Base-by-base conservation (phyloP, 345 rosid species). In the Psidium friedrichsthalianum region DNA sequence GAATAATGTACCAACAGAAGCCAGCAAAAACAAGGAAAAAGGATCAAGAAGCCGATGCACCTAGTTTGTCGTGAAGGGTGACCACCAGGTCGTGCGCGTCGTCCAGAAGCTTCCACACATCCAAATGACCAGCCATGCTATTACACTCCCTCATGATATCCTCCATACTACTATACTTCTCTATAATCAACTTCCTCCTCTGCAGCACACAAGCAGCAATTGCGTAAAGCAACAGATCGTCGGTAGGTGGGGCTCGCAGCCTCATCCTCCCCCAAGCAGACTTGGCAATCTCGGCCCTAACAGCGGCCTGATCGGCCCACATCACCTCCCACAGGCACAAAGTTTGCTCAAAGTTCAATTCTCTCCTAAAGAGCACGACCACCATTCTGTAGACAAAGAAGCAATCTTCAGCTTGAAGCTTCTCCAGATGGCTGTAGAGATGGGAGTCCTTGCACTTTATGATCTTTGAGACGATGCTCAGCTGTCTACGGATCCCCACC, bases 291-390 rank as follows among this genome's bases (percentile, higher is more conserved):
- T 97, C 98, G 0, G 93, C 94, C 55, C 95, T 90, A 82, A 95
- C 93, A 0, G 99, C 99, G 0, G 94, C 97, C 87, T 97, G 99
- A 74, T 97, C 96, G 1, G 99, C 98, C 99, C 99, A 97, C 90
- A 95, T 92, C 86, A 95, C 99, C 89, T 97, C 98, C 99, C 99
- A 95, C 8, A 97, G 95, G 85, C 98, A 93, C 42, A 97, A 92
- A 3, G 98, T 97, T 90, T 97, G 98, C 91, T 94, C 98, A 53
- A 94, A 92, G 56, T 87, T 93, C 80, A 97, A 87, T 84, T 95
- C 98, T 89, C 99, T 90, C 88, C 98, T 92, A 88, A 95, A 97
- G 59, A 95, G 88, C 29, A 95, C 99, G 83, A 97, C 95, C 88
- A 97, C 98, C 99, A 97, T 97, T 83, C 99, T 91, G 88, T 97